Base-by-base conservation (phyloP, 225 moss, liverwort and hornwort genomes). In the Marchantia paleacea region DNA sequence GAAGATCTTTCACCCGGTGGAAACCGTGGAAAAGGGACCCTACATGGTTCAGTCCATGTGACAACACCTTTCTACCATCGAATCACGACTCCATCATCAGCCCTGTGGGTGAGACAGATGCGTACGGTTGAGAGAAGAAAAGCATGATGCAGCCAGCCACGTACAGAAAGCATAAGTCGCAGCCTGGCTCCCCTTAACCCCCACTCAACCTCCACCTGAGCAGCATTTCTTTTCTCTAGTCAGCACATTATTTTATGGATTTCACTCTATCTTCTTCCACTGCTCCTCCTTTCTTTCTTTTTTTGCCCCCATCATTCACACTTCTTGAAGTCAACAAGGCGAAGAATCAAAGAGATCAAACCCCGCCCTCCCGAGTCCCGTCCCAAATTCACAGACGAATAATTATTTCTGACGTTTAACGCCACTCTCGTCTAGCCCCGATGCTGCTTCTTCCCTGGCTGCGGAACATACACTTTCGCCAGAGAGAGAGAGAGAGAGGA, bases 11-110 rank as follows among this genome's bases (percentile, higher is more conserved):
- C 39, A 39, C 39, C 39, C 39, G 39, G 5, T 39, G 39, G 39
- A 39, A 39, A 39, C 39, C 39, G 39, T 39, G 39, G 39, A 39
- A 39, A 39, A 39, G 39, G 5, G 39, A 39, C 3, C 39, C 3
- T 39, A 39, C 39, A 39, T 2, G 3, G 39, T 39, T 39, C 39
- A 39, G 39, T 39, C 39, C 39, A 39, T 39, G 63, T 20, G 25
- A 15, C 28, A 6, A 67, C 10, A 67, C 67, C 67, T 67, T 67
- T 30, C 26, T 30, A 67, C 29, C 11, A 30, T 29, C 67, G 29
- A 67, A 67, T 67, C 67, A 67, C 28, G 67, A 67, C 67, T 67
- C 67, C 67, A 67, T 67, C 67, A 67, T 67, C 25, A 67, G 61
- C 67, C 39, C 20, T 67, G 12, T 24, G 67, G 67, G 28, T 67